Conservation (phyloP, 2,329 filamentous ascomycete genomes). For the Aspergillus chevalieri region DNA sequence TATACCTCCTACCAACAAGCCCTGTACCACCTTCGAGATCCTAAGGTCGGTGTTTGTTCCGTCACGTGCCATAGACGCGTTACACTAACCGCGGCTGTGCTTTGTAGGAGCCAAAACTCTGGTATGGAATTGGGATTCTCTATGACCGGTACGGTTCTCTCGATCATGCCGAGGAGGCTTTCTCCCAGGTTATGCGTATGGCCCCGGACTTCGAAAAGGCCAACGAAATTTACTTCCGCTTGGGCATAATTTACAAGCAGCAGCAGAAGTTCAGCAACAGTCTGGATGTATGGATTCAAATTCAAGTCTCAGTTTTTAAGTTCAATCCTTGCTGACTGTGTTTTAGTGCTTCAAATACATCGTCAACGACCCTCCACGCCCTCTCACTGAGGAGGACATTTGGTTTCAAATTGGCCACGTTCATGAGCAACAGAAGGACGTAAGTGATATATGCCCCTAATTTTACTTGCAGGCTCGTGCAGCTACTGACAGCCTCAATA, state of each 20-base stretch:
- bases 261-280: conserved; percentile 90
- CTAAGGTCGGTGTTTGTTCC: conserved; percentile 61
- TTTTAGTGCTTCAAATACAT: conserved; percentile 95
- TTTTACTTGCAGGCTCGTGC: not conserved
- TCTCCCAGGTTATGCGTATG: conserved; percentile 98
- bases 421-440: conserved; percentile 97
- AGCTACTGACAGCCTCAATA: conserved; percentile 40
- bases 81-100: conserved; percentile 6
- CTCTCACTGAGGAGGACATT: conserved; percentile 93
- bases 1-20: conserved; percentile 96
- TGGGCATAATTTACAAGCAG: conserved; percentile 99
- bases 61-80: conserved; percentile 1
- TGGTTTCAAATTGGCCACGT: conserved; percentile 99
- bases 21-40: conserved; percentile 83
- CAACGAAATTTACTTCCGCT: conserved; percentile 96
- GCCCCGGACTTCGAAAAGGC: conserved; percentile 96
- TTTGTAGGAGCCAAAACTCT: conserved; percentile 81
- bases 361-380: conserved; percentile 82
- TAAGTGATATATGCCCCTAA: conserved; percentile 46
- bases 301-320: not conserved
- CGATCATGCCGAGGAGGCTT: conserved; percentile 95
- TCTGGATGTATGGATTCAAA: conserved; percentile 62
- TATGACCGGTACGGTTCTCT: conserved; percentile 95
- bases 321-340: conserved; percentile 6
- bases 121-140: conserved; percentile 97